phyloP scores from a whole-genome alignment of 495 filamentous ascomycete genomes.

The Lasiosphaeria miniovina region DNA sequence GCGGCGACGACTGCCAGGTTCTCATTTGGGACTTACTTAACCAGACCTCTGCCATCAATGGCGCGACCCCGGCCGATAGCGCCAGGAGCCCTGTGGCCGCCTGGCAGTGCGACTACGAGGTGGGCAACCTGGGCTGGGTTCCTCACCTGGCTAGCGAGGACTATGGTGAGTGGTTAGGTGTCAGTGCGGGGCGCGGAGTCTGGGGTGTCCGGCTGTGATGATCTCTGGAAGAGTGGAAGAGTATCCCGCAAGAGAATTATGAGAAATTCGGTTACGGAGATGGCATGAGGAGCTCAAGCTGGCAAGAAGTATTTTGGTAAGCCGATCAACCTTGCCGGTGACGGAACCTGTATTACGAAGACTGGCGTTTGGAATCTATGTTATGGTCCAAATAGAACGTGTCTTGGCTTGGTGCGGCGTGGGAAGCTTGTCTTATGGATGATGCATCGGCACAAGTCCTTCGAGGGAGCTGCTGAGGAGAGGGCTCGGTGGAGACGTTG shows the following conservation, averaged over 20 bases:
- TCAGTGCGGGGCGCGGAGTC: constrained; percentile 84
- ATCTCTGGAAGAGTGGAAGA: neutral
- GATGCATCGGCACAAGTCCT: too few species aligned
- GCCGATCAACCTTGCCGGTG: constrained; percentile 1
- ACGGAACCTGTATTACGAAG: constrained; percentile 10
- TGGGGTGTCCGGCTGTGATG: constrained; percentile 59
- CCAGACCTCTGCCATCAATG: constrained; percentile 50
- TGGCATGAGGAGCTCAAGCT: neutral
- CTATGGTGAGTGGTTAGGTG: constrained; percentile 88
- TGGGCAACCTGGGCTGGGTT: constrained; percentile 92
- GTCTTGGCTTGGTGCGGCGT: too few species aligned
- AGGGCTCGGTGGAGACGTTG: too few species aligned
- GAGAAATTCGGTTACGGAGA: neutral
- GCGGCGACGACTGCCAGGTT: constrained; percentile 86
- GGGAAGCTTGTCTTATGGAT: too few species aligned
- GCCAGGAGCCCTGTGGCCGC: constrained; percentile 69
- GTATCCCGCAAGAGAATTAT: neutral
- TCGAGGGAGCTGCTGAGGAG: too few species aligned
- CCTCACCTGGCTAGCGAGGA: constrained; percentile 71
- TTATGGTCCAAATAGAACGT: neutral
- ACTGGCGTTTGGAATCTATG: constrained; percentile 8
- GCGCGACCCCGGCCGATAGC: constrained; percentile 49
- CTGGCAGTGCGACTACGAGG: constrained; percentile 96
- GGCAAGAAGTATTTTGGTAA: neutral
- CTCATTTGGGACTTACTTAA: constrained; percentile 92